phyloP scores from a whole-genome alignment of 129 eudicot species.

The Rutidosis leptorrhynchoides region DNA sequence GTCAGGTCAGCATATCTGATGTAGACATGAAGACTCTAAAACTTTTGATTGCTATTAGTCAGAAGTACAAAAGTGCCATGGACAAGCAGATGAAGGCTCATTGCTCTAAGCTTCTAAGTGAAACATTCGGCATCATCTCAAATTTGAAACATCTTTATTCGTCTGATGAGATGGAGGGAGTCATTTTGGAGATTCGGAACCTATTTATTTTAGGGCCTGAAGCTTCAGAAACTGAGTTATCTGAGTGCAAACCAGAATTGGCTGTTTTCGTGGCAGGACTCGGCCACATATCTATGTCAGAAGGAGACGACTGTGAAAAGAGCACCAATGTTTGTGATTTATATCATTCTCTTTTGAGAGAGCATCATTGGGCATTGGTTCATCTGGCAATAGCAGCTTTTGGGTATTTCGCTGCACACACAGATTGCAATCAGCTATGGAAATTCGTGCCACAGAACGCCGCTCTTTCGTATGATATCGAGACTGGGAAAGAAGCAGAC shows the following conservation, averaged over 20 bases:
- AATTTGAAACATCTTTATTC: conserved; percentile 59
- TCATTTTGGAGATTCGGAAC: conserved; percentile 60
- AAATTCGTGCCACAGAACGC: too few species aligned
- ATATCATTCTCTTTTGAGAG: too few species aligned
- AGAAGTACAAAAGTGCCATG: conserved; percentile 37
- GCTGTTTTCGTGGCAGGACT: conserved; percentile 71
- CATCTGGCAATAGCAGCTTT: too few species aligned
- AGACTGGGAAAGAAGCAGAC: too few species aligned
- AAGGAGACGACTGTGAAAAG: too few species aligned
- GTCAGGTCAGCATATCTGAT: too few species aligned
- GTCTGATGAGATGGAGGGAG: conserved; percentile 61
- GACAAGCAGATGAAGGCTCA: conserved; percentile 41
- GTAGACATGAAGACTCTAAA: conserved; percentile 54
- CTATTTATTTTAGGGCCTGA: conserved; percentile 52
- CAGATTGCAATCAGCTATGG: too few species aligned
- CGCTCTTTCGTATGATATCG: too few species aligned
- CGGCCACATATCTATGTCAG: too few species aligned
- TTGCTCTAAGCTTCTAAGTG: conserved; percentile 55
- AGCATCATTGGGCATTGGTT: too few species aligned
- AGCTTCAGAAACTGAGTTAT: conserved; percentile 36
- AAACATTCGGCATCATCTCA: conserved; percentile 54
- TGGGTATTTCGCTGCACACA: too few species aligned
- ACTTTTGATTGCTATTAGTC: conserved; percentile 43
- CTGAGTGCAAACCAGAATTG: conserved; percentile 71
- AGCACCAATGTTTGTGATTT: too few species aligned